Evolutionary conservation across 495 filamentous ascomycete genomes (phyloP), one percentile per base, ranked within the genome.

Genomic region (Penicillium coffeae): DNA sequence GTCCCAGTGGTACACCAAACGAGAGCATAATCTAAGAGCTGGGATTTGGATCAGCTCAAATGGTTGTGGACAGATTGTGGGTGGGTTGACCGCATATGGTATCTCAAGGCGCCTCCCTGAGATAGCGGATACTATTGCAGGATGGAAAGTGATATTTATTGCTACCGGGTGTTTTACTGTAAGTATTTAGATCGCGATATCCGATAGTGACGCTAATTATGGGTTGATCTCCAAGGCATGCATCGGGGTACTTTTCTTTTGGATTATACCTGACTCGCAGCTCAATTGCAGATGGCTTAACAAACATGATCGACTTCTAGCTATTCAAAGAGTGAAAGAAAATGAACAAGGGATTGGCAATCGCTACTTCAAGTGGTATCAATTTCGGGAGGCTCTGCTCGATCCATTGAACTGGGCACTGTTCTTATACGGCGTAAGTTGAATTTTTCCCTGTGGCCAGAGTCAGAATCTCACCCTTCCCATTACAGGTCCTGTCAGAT

Each of bases 271-370:
- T 1, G 83, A 87, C 58, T 83, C 72, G 47, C 83, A 85, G 51
- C 62, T 82, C 45, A 83, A 84, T 52, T 77, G 77, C 5, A 72
- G 77, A 22, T 86, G 80, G 71, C 68, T 87, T 12, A 82, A 67
- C 7, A 70, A 77, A 36, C 65, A 78, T 45, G 84, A 87, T 38
- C 74, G 79, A 45, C 51, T 65, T 58, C 64, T 82, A 32, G 76
- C 76, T 8, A 63, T 85, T 38, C 77, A 79, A 52, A 69, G 82
- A 30, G 75, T 84, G 15, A 68, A 77, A 2, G 64, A 71, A 36
- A 84, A 86, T 42, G 72, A 83, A 50, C 81, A 83, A 45, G 83
- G 83, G 9, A 75, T 85, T 15, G 79, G 81, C 21, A 85, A 83
- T 54, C 82, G 82, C 59, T 70, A 77, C 19, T 85, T 82, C 56